Percentiles rank a stretch among this genome's conserved stretches.
Evolutionary conservation across 73 alveolate genomes (phyloP).

Genomic region (Stentor roeselii): DNA sequence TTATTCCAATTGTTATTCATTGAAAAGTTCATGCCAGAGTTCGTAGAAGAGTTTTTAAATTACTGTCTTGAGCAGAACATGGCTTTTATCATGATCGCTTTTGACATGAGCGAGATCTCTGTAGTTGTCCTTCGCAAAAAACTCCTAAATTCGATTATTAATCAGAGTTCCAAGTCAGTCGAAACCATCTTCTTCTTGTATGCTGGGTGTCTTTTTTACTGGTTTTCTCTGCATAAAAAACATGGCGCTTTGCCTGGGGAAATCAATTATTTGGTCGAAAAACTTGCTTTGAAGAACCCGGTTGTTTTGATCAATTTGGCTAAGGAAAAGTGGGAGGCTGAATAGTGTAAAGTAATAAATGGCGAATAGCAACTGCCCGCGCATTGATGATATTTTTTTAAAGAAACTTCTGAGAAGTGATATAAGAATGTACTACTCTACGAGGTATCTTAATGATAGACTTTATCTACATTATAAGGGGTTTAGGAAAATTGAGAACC

Average conservation of each 20-base stretch:
- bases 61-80: neutral
- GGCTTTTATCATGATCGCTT: neutral
- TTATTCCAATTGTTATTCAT: neutral
- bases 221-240: neutral
- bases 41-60: neutral
- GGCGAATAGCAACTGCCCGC: too few species aligned
- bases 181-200: neutral
- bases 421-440: slow-evolving; percentile 83
- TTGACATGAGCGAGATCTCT: neutral
- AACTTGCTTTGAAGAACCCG: neutral
- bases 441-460: slow-evolving; percentile 94
- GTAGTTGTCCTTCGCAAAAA: neutral
- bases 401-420: slow-evolving; percentile 75
- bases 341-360: too few species aligned
- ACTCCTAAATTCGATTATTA: neutral
- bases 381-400: slow-evolving; percentile 40
- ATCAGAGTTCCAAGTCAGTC: neutral
- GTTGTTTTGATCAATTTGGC: neutral
- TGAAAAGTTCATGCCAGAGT: neutral
- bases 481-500: slow-evolving; percentile 83
- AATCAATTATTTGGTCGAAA: neutral
- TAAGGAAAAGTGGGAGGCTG: neutral
- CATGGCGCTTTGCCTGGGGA: neutral
- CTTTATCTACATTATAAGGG: slow-evolving; percentile 96
- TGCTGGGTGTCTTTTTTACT: neutral